These are phyloP conservation scores for Pythium rishiriense DNA, from an alignment of 352 stramenopile genomes.

Conservation along the genomic window DNA sequence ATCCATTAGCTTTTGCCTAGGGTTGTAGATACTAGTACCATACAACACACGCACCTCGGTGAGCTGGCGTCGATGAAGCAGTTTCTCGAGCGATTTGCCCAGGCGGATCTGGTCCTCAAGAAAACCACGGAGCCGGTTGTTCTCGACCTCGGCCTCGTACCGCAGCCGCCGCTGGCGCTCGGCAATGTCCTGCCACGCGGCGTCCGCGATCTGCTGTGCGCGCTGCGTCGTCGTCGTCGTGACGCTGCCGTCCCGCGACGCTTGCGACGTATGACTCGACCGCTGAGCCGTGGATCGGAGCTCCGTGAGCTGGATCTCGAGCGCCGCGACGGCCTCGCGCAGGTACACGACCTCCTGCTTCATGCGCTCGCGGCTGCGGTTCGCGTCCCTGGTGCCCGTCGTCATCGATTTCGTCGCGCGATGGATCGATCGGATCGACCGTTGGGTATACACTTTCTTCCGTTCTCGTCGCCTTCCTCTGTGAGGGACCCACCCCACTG, in stretches of 20 bases:
- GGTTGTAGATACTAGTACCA: not conserved
- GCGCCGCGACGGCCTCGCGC: slow-evolving; percentile 22
- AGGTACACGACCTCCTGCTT: slow-evolving; percentile 28
- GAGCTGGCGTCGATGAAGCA: slow-evolving; percentile 12
- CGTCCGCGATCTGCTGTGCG: slow-evolving; percentile 1
- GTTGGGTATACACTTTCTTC: no score
- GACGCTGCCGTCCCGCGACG: not conserved
- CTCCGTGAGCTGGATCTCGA: slow-evolving; percentile 24
- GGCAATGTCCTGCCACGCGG: slow-evolving; percentile 18
- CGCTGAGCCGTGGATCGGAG: not conserved
- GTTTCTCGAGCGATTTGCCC: slow-evolving; percentile 14
- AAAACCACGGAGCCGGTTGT: slow-evolving; percentile 43
- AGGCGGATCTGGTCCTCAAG: slow-evolving; percentile 34
- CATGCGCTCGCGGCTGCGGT: slow-evolving; percentile 28
- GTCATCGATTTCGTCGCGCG: not conserved
- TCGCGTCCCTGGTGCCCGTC: slow-evolving; percentile 4
- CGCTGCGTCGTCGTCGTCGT: not conserved
- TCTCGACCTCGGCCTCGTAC: slow-evolving; percentile 31
- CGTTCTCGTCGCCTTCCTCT: no score
- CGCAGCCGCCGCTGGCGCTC: slow-evolving; percentile 17
- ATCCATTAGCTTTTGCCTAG: no score
- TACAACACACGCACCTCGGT: slow-evolving; percentile 5
- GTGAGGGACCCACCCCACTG: no score
- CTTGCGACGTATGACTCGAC: no score
- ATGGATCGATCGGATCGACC: no score